A percentile compares a stretch with the other conserved stretches of the same genome.
These are phyloP conservation scores for Tribonema minus DNA, from an alignment of 108 stramenopile species.

Conservation along the genomic window DNA sequence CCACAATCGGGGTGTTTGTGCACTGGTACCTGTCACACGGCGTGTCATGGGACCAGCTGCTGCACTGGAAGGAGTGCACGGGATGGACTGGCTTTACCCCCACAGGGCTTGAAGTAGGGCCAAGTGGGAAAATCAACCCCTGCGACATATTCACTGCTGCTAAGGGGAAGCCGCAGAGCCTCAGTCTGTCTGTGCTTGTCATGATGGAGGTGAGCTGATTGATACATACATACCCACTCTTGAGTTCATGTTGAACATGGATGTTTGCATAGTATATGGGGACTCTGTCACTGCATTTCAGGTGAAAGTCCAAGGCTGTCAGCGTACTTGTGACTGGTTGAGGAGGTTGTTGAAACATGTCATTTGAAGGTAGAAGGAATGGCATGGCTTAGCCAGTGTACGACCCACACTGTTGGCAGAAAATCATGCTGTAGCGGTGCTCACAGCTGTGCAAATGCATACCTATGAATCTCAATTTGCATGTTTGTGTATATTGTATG, in stretches of 20 bases:
- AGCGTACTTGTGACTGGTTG: no score
- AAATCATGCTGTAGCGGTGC: no score
- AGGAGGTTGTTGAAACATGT: no score
- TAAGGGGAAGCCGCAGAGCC: slow-evolving; percentile 62
- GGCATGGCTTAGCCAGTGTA: no score
- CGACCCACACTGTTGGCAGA: no score
- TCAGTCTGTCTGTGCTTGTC: slow-evolving; percentile 85
- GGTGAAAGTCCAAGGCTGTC: no score
- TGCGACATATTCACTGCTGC: slow-evolving; percentile 67
- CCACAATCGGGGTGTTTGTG: slow-evolving; percentile 85
- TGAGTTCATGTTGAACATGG: background rate
- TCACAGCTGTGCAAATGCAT: no score
- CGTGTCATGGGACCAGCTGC: slow-evolving; percentile 53
- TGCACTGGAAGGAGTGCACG: slow-evolving; percentile 54
- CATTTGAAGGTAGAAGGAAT: no score
- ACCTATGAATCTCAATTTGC: no score
- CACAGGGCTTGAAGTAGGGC: slow-evolving; percentile 8
- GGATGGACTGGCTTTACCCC: slow-evolving; percentile 35
- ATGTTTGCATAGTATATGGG: background rate
- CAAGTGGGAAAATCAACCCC: slow-evolving; percentile 60
- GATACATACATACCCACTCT: background rate
- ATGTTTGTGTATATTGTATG: no score
- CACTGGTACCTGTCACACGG: slow-evolving; percentile 71
- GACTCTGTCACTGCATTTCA: no score
- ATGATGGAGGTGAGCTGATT: slow-evolving; percentile 75